These are phyloP conservation scores for Miscanthus lutarioriparius DNA, from an alignment of 176 grass and related monocot species.

Conservation along the genomic window DNA sequence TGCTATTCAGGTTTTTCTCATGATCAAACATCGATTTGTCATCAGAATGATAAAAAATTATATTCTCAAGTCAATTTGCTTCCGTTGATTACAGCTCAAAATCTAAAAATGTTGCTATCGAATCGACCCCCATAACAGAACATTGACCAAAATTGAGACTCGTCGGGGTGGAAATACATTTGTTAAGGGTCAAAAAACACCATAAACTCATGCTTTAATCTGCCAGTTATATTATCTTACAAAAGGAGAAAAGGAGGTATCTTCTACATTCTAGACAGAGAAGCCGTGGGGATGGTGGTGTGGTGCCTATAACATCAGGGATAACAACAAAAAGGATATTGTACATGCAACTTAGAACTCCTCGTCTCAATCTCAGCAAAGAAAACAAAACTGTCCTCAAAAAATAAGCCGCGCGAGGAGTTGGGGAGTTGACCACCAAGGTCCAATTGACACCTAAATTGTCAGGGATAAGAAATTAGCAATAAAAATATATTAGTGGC, in stretches of 20 bases:
- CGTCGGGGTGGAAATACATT: background rate
- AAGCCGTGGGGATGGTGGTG: background rate
- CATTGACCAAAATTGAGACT: background rate
- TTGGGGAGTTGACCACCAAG: conserved; percentile 31
- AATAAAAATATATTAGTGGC: background rate
- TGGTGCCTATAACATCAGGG: conserved; percentile 10
- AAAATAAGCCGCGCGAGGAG: conserved; percentile 43
- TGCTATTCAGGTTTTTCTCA: background rate
- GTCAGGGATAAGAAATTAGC: conserved; percentile 22
- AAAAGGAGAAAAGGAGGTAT: background rate
- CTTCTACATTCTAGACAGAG: conserved; percentile 38
- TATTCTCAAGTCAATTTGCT: background rate
- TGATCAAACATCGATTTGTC: background rate
- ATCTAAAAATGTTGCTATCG: background rate
- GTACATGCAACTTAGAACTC: conserved; percentile 35
- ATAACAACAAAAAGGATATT: conserved; percentile 28
- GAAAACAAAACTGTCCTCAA: conserved; percentile 42
- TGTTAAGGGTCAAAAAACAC: conserved; percentile 27
- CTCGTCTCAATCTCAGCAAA: conserved; percentile 42
- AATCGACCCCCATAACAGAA: background rate
- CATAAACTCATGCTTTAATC: conserved; percentile 32
- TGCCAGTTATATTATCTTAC: conserved; percentile 42
- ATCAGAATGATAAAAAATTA: background rate
- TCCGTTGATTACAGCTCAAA: background rate
- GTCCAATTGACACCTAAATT: conserved; percentile 44